A percentile compares a stretch with the other conserved stretches of the same genome.
Evolutionary conservation across 2,329 filamentous ascomycete genomes (phyloP).

Genomic region (Dryadomyces sulphureus): DNA sequence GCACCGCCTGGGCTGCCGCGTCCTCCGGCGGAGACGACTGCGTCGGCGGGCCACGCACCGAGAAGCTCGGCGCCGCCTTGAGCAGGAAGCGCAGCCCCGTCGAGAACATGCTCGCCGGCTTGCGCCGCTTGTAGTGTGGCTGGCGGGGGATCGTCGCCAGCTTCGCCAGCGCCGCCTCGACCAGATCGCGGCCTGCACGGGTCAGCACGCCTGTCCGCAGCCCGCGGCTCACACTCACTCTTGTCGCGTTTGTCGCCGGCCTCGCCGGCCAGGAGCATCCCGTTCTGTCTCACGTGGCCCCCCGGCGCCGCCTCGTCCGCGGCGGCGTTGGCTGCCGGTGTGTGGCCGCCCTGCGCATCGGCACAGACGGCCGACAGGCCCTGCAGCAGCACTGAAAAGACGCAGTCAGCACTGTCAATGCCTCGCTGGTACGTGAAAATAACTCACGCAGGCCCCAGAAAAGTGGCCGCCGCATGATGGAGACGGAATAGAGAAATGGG

Average conservation of each 20-base stretch:
- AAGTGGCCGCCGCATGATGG: conserved; percentile 7
- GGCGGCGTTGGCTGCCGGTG: not conserved
- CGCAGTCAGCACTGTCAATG: not conserved
- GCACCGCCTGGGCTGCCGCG: conserved; percentile 20
- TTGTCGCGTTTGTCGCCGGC: not conserved
- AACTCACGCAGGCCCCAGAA: conserved; percentile 9
- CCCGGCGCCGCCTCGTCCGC: not conserved
- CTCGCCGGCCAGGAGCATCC: not conserved
- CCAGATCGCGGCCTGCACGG: conserved; percentile 32
- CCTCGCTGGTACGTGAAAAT: too few species aligned
- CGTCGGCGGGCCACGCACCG: conserved; percentile 27
- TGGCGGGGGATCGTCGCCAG: conserved; percentile 34
- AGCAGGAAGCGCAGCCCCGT: conserved; percentile 27
- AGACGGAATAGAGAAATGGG: not conserved
- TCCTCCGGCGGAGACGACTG: conserved; percentile 12
- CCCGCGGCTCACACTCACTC: not conserved
- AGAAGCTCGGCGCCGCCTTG: conserved; percentile 34
- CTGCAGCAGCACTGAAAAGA: conserved; percentile 12
- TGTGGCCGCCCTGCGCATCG: not conserved
- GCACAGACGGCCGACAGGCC: conserved; percentile 6
- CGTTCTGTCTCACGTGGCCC: conserved; percentile 1
- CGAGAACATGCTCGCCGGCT: conserved; percentile 28
- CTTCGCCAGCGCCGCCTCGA: conserved; percentile 35
- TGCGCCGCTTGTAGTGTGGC: conserved; percentile 26
- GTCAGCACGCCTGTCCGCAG: not conserved